Conservation (phyloP, 2,329 filamentous ascomycete genomes). For the Monilinia aucupariae region DNA sequence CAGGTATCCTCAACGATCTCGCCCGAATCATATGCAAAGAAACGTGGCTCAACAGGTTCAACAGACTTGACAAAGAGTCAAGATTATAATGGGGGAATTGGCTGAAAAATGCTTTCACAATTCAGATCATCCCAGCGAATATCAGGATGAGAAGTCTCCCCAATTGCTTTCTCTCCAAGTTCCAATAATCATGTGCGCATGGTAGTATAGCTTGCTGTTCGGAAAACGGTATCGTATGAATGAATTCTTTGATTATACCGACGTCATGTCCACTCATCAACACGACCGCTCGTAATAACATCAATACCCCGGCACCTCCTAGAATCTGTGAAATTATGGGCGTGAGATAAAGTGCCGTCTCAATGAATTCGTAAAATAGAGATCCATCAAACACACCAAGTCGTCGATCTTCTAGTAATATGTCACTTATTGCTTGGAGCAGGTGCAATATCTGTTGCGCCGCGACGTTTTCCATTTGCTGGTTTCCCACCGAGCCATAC, state of each 20-base stretch:
- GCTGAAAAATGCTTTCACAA: neutral
- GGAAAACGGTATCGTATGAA: neutral
- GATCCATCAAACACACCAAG: neutral
- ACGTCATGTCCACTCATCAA: slow-evolving; percentile 14
- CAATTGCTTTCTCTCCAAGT: slow-evolving; percentile 3
- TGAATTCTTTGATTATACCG: neutral
- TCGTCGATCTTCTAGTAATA: slow-evolving; percentile 10
- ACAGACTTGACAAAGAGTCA: neutral
- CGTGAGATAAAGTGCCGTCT: slow-evolving; percentile 1
- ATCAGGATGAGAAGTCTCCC: slow-evolving; percentile 5
- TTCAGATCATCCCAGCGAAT: neutral
- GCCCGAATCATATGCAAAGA: neutral
- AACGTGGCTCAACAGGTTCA: neutral
- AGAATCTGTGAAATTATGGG: slow-evolving; percentile 4
- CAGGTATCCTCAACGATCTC: too few species aligned
- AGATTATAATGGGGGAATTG: neutral
- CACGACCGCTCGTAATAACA: slow-evolving; percentile 10
- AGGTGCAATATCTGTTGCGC: slow-evolving; percentile 12
- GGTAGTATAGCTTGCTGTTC: neutral
- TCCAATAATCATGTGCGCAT: neutral
- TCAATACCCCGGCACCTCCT: slow-evolving; percentile 11
- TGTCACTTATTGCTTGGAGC: slow-evolving; percentile 10
- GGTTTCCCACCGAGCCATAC: slow-evolving; percentile 2
- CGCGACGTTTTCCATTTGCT: neutral
- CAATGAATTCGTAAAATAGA: slow-evolving; percentile 5